Conservation (phyloP, 2,329 filamentous ascomycete species). For the Xylaria sp. region DNA sequence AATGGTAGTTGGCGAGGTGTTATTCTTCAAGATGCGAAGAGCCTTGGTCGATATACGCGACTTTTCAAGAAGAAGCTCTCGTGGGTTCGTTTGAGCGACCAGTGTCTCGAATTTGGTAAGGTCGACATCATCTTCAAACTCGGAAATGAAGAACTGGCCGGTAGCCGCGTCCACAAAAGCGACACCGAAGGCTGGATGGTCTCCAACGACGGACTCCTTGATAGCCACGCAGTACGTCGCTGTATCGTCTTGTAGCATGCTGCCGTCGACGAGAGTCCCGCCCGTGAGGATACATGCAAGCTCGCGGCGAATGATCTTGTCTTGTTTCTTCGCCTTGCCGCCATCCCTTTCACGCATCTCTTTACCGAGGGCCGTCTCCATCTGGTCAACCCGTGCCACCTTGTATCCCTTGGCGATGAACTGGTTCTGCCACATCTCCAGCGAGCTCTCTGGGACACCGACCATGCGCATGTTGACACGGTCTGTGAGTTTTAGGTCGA, state of each 20-base stretch:
- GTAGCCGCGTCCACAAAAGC: constrained; percentile 96
- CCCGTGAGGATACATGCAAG: constrained; percentile 90
- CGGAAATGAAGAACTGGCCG: constrained; percentile 91
- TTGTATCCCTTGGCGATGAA: constrained; percentile 99
- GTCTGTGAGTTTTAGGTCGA: constrained; percentile 97
- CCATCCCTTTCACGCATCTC: constrained; percentile 96
- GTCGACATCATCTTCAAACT: constrained; percentile 91
- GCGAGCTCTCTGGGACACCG: constrained; percentile 91
- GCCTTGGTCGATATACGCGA: constrained; percentile 87
- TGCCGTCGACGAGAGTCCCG: constrained; percentile 92
- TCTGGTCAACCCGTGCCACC: constrained; percentile 95
- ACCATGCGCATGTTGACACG: constrained; percentile 99
- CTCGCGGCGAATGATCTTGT: constrained; percentile 94
- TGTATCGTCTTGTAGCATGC: constrained; percentile 98
- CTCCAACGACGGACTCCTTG: constrained; percentile 81
- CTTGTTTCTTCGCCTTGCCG: constrained; percentile 74
- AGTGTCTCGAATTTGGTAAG: constrained; percentile 98
- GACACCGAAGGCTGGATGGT: constrained; percentile 85
- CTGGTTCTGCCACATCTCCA: constrained; percentile 98
- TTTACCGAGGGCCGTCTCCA: constrained; percentile 93
- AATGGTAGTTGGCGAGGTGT: constrained; percentile 88
- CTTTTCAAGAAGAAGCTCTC: constrained; percentile 91
- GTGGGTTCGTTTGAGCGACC: constrained; percentile 88
- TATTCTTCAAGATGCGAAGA: constrained; percentile 93
- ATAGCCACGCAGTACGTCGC: constrained; percentile 95